phyloP scores from a whole-genome alignment of 2,329 filamentous ascomycete species.

The Fonsecaea pedrosoi region DNA sequence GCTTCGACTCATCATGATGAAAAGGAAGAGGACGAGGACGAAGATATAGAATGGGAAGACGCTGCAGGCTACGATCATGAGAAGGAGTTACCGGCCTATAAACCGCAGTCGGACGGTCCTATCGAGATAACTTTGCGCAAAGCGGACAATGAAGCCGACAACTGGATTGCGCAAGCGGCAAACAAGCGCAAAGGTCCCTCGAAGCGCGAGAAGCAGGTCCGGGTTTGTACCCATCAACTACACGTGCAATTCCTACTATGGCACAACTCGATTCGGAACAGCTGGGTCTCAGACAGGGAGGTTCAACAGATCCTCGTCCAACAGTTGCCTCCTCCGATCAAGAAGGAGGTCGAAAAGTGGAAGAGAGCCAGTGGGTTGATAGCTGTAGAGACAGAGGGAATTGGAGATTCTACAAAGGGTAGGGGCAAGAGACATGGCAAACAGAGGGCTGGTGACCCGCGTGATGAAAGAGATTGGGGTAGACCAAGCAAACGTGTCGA shows the following conservation, averaged over 20 bases:
- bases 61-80: constrained; percentile 47
- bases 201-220: constrained; percentile 80
- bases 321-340: constrained; percentile 72
- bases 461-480: constrained; percentile 71
- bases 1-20: constrained; percentile 55
- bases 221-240: constrained; percentile 80
- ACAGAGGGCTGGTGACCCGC: constrained; percentile 51
- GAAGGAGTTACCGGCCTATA: constrained; percentile 50
- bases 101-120: constrained; percentile 64
- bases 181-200: constrained; percentile 78
- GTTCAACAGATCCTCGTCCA: constrained; percentile 77
- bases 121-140: constrained; percentile 74
- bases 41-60: constrained; percentile 67
- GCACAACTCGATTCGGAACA: constrained; percentile 86
- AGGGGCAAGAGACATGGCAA: constrained; percentile 49
- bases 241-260: constrained; percentile 88
- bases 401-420: constrained; percentile 22
- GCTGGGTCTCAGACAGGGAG: constrained; percentile 79
- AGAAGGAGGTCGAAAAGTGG: constrained; percentile 77
- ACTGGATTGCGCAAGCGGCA: constrained; percentile 66
- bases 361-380: constrained; percentile 70
- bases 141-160: constrained; percentile 58
- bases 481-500: constrained; percentile 72
- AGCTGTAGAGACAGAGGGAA: constrained; percentile 49
- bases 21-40: constrained; percentile 63